These are phyloP conservation scores for Ilex paraguariensis DNA, from an alignment of 305 asterid species.

Conservation along the genomic window DNA sequence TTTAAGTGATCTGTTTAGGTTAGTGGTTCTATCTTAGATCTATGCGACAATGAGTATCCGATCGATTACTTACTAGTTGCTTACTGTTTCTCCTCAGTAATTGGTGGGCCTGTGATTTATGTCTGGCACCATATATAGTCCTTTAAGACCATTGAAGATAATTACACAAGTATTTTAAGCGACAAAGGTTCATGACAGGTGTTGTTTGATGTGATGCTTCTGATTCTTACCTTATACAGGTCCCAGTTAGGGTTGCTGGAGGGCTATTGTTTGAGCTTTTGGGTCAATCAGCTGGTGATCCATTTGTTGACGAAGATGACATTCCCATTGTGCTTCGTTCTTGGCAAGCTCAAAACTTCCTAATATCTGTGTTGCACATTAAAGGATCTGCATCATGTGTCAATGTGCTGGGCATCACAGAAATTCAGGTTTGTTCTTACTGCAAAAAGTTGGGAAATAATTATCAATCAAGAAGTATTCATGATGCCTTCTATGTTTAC, in stretches of 20 bases:
- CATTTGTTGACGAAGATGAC: slow-evolving; percentile 74
- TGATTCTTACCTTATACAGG: slow-evolving; percentile 36
- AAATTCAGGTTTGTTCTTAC: slow-evolving; percentile 66
- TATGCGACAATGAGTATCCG: neutral
- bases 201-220: neutral
- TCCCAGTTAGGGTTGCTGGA: slow-evolving; percentile 90
- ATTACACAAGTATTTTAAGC: too few species aligned
- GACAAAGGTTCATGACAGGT: too few species aligned
- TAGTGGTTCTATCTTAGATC: neutral
- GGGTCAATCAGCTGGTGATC: slow-evolving; percentile 94
- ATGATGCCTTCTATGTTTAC: neutral
- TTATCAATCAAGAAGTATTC: too few species aligned
- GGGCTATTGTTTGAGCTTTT: slow-evolving; percentile 86
- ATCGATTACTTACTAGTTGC: too few species aligned
- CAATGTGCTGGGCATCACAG: slow-evolving; percentile 78
- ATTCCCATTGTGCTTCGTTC: slow-evolving; percentile 85
- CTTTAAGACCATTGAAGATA: too few species aligned
- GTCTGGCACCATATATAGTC: too few species aligned
- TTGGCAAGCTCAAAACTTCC: slow-evolving; percentile 85
- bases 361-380: slow-evolving; percentile 62
- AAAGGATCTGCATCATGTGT: slow-evolving; percentile 71
- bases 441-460: too few species aligned
- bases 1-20: neutral
- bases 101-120: too few species aligned
- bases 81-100: too few species aligned